A percentile compares a stretch with the other conserved stretches of the same genome.
Evolutionary conservation across 1,139 yeast genomes (phyloP).

Genomic region (Blastobotrys persicus): DNA sequence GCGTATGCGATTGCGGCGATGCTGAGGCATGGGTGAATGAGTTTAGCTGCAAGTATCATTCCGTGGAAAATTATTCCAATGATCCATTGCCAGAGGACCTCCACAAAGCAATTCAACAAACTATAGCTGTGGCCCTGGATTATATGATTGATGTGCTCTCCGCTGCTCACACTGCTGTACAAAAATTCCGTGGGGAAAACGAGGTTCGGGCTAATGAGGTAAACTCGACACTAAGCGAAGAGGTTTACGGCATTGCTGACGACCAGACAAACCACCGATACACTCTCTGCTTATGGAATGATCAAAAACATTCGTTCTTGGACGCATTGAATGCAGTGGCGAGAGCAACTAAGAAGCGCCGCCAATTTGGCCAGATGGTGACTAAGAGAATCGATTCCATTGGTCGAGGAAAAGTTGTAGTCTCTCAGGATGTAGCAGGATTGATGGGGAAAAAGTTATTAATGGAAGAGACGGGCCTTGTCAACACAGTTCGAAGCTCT

Average conservation of each 20-base stretch:
- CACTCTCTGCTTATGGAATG: slow-evolving; percentile 68
- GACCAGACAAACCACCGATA: slow-evolving; percentile 45
- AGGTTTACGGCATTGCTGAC: slow-evolving; percentile 46
- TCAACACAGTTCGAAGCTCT: slow-evolving; percentile 62
- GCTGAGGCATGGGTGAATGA: slow-evolving; percentile 67
- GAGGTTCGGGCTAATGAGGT: slow-evolving; percentile 31
- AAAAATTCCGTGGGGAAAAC: slow-evolving; percentile 27
- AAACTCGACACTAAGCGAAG: slow-evolving; percentile 38
- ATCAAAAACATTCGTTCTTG: slow-evolving; percentile 68
- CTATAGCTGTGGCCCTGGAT: slow-evolving; percentile 62
- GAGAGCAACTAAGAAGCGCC: slow-evolving; percentile 60
- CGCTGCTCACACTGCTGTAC: slow-evolving; percentile 44
- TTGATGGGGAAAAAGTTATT: slow-evolving; percentile 54
- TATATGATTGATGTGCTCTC: slow-evolving; percentile 69
- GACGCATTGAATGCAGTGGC: slow-evolving; percentile 71
- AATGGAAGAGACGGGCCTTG: slow-evolving; percentile 59
- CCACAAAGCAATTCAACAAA: slow-evolving; percentile 30
- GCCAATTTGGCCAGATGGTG: slow-evolving; percentile 73
- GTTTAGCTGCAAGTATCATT: slow-evolving; percentile 50
- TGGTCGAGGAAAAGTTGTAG: slow-evolving; percentile 69
- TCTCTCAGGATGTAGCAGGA: slow-evolving; percentile 51
- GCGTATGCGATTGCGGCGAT: slow-evolving; percentile 96
- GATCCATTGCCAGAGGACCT: slow-evolving; percentile 34
- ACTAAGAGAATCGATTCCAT: slow-evolving; percentile 58
- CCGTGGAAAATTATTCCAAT: slow-evolving; percentile 24